Conservation (phyloP, 2,329 filamentous ascomycete genomes). For the Neoascochyta sp. region DNA sequence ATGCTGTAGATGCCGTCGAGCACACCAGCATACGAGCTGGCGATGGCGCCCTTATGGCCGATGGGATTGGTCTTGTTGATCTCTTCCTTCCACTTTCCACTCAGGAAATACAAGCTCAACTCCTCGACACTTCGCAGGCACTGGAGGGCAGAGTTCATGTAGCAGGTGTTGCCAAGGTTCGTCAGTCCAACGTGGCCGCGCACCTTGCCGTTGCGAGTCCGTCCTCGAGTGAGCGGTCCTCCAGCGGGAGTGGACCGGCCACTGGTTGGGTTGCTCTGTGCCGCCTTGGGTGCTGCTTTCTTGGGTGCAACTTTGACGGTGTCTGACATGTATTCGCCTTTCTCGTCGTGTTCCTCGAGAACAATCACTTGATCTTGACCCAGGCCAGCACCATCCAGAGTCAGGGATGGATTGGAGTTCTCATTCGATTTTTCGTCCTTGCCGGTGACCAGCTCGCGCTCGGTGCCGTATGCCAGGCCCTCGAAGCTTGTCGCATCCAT, state of each 20-base stretch:
- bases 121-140: slow-evolving; percentile 93
- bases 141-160: slow-evolving; percentile 97
- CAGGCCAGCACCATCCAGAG: slow-evolving; percentile 63
- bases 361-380: slow-evolving; percentile 72
- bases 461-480: slow-evolving; percentile 57
- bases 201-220: slow-evolving; percentile 64
- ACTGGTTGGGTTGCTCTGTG: slow-evolving; percentile 45
- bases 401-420: slow-evolving; percentile 73
- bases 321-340: slow-evolving; percentile 55
- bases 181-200: slow-evolving; percentile 76
- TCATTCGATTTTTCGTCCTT: slow-evolving; percentile 68
- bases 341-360: slow-evolving; percentile 68
- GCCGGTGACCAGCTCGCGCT: slow-evolving; percentile 61
- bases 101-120: slow-evolving; percentile 83
- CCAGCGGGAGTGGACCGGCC: slow-evolving; percentile 68
- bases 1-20: slow-evolving; percentile 75
- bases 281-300: slow-evolving; percentile 40
- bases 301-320: slow-evolving; percentile 44
- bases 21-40: slow-evolving; percentile 74
- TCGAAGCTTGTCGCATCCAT: slow-evolving; percentile 62
- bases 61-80: slow-evolving; percentile 83
- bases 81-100: slow-evolving; percentile 65
- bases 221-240: slow-evolving; percentile 65
- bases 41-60: slow-evolving; percentile 79
- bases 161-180: slow-evolving; percentile 96